Conservation (phyloP, 192 early-diverging fungal species). For the Backusella tuberculispora region DNA sequence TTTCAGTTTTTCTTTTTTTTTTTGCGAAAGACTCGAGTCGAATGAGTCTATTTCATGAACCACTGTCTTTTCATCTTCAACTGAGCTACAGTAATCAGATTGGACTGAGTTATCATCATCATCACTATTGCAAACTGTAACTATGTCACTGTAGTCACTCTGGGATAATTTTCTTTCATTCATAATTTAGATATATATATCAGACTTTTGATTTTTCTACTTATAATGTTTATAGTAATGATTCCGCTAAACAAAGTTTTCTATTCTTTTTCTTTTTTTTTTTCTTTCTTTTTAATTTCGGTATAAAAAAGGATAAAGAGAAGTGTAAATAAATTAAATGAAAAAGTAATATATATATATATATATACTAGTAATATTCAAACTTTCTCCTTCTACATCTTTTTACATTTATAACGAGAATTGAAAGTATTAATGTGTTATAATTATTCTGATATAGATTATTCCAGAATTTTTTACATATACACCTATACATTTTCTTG, state of each 20-base stretch:
- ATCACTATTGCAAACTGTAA: background rate
- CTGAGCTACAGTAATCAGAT: background rate
- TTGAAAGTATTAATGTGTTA: background rate
- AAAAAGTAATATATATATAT: background rate
- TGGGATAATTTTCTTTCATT: constrained; percentile 5
- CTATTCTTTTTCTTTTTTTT: background rate
- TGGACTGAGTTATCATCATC: background rate
- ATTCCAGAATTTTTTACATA: no score
- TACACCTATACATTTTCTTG: no score
- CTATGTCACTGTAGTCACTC: background rate
- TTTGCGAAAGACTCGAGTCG: background rate
- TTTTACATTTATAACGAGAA: background rate
- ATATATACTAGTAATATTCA: background rate
- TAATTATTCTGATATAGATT: no score
- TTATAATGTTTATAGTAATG: background rate
- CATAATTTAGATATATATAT: background rate
- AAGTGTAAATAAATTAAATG: background rate
- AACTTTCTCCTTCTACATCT: background rate
- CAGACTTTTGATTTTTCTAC: background rate
- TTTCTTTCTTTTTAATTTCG: constrained; percentile 10
- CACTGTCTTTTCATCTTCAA: constrained; percentile 2
- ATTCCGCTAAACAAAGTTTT: background rate
- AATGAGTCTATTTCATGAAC: background rate
- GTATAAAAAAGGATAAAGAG: background rate
- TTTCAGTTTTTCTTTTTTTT: background rate